phyloP scores from a whole-genome alignment of 495 filamentous ascomycete species.

The Thozetella sp. region DNA sequence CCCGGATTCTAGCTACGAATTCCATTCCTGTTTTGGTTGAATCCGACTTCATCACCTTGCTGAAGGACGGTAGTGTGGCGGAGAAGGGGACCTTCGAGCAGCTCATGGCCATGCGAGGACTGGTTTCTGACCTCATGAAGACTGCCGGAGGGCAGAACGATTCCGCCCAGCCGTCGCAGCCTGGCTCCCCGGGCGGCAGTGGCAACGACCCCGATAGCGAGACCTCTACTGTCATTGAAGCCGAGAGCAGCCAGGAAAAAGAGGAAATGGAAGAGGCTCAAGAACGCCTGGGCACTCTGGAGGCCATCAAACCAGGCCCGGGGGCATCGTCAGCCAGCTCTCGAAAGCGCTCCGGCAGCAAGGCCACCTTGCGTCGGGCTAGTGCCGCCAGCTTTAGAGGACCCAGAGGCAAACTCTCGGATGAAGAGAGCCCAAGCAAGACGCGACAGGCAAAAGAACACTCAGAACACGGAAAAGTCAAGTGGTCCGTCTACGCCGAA shows the following conservation, averaged over 20 bases:
- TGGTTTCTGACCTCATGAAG: constrained; percentile 83
- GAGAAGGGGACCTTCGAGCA: constrained; percentile 91
- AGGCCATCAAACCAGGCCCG: constrained; percentile 64
- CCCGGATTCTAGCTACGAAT: constrained; percentile 93
- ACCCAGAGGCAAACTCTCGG: constrained; percentile 76
- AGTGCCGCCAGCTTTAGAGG: constrained; percentile 90
- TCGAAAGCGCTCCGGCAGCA: constrained; percentile 64
- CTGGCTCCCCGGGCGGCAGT: constrained; percentile 20
- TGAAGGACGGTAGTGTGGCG: constrained; percentile 80
- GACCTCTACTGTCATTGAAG: constrained; percentile 61
- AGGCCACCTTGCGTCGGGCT: constrained; percentile 79
- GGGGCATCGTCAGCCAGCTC: constrained; percentile 21
- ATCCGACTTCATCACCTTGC: constrained; percentile 76
- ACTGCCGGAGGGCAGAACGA: constrained; percentile 60
- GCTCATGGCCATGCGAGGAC: constrained; percentile 89
- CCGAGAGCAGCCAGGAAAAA: constrained; percentile 44
- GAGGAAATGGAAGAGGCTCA: constrained; percentile 73
- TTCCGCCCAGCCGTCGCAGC: constrained; percentile 18
- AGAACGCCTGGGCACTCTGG: constrained; percentile 67
- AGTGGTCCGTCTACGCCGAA: constrained; percentile 86
- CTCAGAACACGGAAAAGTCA: constrained; percentile 92
- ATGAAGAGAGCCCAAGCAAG: constrained; percentile 79
- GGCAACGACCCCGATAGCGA: constrained; percentile 55
- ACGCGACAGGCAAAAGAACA: constrained; percentile 85
- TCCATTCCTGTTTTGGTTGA: constrained; percentile 90